Evolutionary conservation across 2,329 filamentous ascomycete genomes (phyloP).

Genomic region (Chaetomium globosum): DNA sequence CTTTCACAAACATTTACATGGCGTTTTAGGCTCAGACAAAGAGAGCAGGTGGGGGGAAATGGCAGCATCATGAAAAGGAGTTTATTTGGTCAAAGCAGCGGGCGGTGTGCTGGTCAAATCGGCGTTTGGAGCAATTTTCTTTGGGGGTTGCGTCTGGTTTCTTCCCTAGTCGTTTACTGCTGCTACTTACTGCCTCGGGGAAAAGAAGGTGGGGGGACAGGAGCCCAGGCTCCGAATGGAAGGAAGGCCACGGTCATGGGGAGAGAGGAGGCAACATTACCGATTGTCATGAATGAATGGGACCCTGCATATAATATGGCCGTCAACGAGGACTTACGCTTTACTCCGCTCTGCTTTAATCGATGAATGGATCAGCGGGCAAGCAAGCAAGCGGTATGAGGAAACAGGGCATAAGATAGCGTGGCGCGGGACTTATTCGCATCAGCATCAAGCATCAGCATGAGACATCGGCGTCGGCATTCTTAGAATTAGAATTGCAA

Average conservation of each 20-base stretch:
- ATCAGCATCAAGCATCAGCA: neutral
- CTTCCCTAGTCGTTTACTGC: neutral
- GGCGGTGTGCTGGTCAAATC: too few species aligned
- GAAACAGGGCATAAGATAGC: neutral
- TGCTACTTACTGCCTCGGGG: neutral
- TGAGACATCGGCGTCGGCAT: neutral
- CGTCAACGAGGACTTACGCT: neutral
- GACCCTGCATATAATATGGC: slow-evolving; percentile 12
- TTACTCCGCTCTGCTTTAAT: neutral
- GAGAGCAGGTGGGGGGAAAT: neutral
- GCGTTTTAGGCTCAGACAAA: neutral
- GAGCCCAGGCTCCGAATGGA: neutral
- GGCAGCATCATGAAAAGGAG: slow-evolving; percentile 9
- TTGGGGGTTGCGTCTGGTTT: neutral
- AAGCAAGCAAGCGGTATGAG: neutral
- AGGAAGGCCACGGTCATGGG: neutral
- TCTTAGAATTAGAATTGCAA: neutral
- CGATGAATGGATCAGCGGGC: neutral
- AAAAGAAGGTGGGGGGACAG: neutral
- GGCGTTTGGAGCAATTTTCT: slow-evolving; percentile 9
- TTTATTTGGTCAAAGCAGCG: neutral
- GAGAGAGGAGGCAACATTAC: slow-evolving; percentile 2
- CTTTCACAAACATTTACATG: slow-evolving; percentile 11
- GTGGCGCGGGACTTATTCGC: neutral
- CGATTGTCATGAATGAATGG: slow-evolving; percentile 3